A percentile compares a stretch with the other conserved stretches of the same genome.
These are phyloP conservation scores for Sugiyamaella chiloensis DNA, from an alignment of 805 yeast species.

Conservation along the genomic window DNA sequence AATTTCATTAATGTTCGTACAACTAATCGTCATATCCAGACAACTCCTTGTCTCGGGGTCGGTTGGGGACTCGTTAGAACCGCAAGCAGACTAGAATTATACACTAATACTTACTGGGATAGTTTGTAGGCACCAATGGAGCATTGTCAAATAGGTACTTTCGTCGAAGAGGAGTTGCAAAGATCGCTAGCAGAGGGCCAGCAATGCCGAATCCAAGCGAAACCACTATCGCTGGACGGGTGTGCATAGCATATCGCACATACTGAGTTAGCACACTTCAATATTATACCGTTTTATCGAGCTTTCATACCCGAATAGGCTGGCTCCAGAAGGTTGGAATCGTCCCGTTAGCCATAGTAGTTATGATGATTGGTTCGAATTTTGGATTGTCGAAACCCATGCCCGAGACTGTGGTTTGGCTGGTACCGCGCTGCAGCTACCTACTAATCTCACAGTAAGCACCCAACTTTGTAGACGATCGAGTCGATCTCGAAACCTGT, in stretches of 20 bases:
- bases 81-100: no score
- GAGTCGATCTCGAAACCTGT: no score
- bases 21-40: slow-evolving; percentile 36
- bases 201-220: slow-evolving; percentile 60
- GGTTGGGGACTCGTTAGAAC: slow-evolving; percentile 30
- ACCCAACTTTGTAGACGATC: no score
- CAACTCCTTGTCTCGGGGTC: slow-evolving; percentile 27
- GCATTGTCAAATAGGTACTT: slow-evolving; percentile 63
- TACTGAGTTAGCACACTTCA: slow-evolving; percentile 21
- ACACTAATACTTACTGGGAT: slow-evolving; percentile 43
- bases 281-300: not conserved
- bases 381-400: not conserved
- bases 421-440: no score
- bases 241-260: slow-evolving; percentile 68
- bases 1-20: no score
- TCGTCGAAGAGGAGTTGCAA: slow-evolving; percentile 66
- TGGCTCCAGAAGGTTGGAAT: slow-evolving; percentile 33
- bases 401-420: no score
- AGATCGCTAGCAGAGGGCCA: slow-evolving; percentile 61
- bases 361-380: slow-evolving; percentile 5
- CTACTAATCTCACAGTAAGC: no score
- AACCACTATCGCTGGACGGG: slow-evolving; percentile 70
- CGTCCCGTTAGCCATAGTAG: slow-evolving; percentile 3
- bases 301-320: slow-evolving; percentile 29
- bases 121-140: slow-evolving; percentile 55